phyloP scores from a whole-genome alignment of 768 basidiomycete species.

The Lentinula edodes region DNA sequence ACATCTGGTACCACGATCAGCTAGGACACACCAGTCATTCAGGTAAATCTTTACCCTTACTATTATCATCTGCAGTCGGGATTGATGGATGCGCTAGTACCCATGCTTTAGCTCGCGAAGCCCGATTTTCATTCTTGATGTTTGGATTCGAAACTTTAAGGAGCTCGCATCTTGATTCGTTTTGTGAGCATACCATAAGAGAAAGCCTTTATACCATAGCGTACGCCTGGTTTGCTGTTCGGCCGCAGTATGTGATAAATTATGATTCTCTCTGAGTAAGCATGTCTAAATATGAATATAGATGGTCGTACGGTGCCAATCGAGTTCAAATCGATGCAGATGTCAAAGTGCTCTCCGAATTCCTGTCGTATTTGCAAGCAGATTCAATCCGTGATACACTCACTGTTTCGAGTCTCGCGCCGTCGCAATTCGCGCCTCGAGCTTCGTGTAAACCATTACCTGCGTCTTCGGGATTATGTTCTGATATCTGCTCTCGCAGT shows the following conservation, averaged over 20 bases:
- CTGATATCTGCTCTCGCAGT: constrained; percentile 29
- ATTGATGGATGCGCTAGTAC: constrained; percentile 45
- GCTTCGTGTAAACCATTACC: constrained; percentile 31
- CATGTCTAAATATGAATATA: constrained; percentile 20
- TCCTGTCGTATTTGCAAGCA: constrained; percentile 68
- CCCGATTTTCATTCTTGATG: constrained; percentile 82
- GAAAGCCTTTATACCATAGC: constrained; percentile 74
- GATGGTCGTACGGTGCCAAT: constrained; percentile 96
- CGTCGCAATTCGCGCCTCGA: constrained; percentile 38
- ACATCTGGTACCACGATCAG: constrained; percentile 78
- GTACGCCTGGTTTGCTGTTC: constrained; percentile 88
- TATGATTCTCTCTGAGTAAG: neutral
- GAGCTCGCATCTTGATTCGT: constrained; percentile 79
- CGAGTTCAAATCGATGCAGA: constrained; percentile 87
- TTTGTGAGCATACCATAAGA: constrained; percentile 72
- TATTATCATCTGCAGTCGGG: neutral
- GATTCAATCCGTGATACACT: constrained; percentile 61
- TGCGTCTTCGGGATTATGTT: neutral
- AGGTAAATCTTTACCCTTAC: constrained; percentile 47
- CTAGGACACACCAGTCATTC: constrained; percentile 59
- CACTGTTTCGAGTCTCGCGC: constrained; percentile 58
- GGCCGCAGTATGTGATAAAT: constrained; percentile 69
- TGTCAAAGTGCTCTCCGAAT: constrained; percentile 81
- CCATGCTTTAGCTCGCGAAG: constrained; percentile 86
- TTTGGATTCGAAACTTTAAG: constrained; percentile 92